Conservation (phyloP, 805 yeast species). For the Wickerhamomyces xylosicus region DNA sequence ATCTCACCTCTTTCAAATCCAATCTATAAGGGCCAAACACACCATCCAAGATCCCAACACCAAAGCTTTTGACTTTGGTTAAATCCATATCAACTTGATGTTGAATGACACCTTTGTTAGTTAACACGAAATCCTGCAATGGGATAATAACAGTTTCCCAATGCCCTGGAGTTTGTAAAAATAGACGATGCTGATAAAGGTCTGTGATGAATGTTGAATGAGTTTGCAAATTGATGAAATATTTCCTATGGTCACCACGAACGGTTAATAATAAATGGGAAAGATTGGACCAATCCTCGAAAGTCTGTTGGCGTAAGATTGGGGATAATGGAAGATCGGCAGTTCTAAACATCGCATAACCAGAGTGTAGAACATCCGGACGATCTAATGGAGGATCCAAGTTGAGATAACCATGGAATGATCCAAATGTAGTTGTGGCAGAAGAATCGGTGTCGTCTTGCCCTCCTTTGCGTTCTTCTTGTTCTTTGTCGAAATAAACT, state of each 20-base stretch:
- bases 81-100: constrained; percentile 49
- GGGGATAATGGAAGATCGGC: constrained; percentile 41
- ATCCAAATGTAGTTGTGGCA: constrained; percentile 26
- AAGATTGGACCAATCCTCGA: constrained; percentile 66
- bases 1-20: constrained; percentile 65
- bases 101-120: constrained; percentile 70
- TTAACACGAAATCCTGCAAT: constrained; percentile 67
- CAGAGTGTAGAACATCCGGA: constrained; percentile 54
- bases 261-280: constrained; percentile 58
- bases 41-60: constrained; percentile 69
- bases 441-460: constrained; percentile 6
- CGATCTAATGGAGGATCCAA: constrained; percentile 57
- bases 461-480: constrained; percentile 16
- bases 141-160: constrained; percentile 84
- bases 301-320: constrained; percentile 29
- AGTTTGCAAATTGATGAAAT: constrained; percentile 72
- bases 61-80: constrained; percentile 58
- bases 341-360: constrained; percentile 80
- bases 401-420: constrained; percentile 60
- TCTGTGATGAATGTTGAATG: constrained; percentile 72
- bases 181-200: constrained; percentile 72
- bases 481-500: constrained; percentile 36
- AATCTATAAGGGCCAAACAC: constrained; percentile 68
- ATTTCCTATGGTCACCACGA: constrained; percentile 64
- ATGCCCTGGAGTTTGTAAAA: constrained; percentile 56